Percentiles rank a stretch among this genome's conserved stretches.
Evolutionary conservation across 768 basidiomycete species (phyloP).

Genomic region (Mycena capillaripes): DNA sequence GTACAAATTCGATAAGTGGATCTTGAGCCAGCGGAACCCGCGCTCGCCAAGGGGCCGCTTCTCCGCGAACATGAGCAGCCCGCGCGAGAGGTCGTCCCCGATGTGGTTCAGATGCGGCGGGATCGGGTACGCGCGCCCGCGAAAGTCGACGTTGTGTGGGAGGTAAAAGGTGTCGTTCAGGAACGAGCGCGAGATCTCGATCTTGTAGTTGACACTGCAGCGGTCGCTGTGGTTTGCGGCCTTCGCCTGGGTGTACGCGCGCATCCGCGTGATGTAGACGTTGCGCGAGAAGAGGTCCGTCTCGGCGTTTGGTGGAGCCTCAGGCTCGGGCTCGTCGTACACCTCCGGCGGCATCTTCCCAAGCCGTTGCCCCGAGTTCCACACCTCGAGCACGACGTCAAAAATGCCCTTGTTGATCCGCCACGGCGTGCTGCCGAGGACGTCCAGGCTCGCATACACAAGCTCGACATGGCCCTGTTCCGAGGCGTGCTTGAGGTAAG

Average conservation of each 20-base stretch:
- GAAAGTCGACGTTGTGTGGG: conserved; percentile 97
- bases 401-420: conserved; percentile 85
- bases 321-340: conserved; percentile 76
- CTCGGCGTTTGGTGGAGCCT: conserved; percentile 57
- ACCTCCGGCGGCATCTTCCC: conserved; percentile 87
- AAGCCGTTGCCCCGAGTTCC: conserved; percentile 88
- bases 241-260: conserved; percentile 67
- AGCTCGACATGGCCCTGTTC: conserved; percentile 82
- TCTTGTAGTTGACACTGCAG: conserved; percentile 95
- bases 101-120: conserved; percentile 97
- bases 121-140: conserved; percentile 96
- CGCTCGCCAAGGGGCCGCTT: conserved; percentile 83
- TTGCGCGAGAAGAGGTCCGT: conserved; percentile 69
- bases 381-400: conserved; percentile 81
- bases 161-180: conserved; percentile 90
- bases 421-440: conserved; percentile 93
- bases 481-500: conserved; percentile 83
- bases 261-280: conserved; percentile 69
- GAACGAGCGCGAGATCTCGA: conserved; percentile 97
- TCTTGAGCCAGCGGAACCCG: conserved; percentile 95
- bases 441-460: conserved; percentile 91
- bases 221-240: conserved; percentile 92
- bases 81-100: conserved; percentile 93
- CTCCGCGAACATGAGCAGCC: conserved; percentile 87
- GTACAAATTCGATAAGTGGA: conserved; percentile 93